Evolutionary conservation across 139 green algal species (phyloP).

Genomic region (Eudorina sp.): DNA sequence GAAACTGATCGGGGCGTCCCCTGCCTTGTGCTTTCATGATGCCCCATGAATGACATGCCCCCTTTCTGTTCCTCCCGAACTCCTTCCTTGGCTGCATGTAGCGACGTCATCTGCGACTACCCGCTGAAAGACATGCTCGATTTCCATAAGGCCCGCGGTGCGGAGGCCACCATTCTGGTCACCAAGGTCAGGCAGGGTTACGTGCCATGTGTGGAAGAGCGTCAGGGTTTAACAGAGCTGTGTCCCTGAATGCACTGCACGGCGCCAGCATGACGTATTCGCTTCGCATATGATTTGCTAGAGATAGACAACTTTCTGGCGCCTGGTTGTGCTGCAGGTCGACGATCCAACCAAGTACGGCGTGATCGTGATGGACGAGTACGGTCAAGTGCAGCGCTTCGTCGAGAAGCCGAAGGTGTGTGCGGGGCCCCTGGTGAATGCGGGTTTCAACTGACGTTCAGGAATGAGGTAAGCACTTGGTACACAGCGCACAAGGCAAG

Average conservation of each 20-base stretch:
- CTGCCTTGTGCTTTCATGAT: too few relatives aligned
- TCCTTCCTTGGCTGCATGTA: slow-evolving; percentile 51
- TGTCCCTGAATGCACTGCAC: too few relatives aligned
- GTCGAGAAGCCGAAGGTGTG: slow-evolving; percentile 49
- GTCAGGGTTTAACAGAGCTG: neutral
- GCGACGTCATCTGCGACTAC: slow-evolving; percentile 98
- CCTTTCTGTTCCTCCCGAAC: neutral
- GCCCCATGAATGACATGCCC: neutral
- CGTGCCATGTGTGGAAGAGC: neutral
- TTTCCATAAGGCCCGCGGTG: slow-evolving; percentile 84
- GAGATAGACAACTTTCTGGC: too few relatives aligned
- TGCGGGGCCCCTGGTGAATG: too few relatives aligned
- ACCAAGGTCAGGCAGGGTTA: slow-evolving; percentile 90
- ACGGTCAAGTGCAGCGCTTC: slow-evolving; percentile 91
- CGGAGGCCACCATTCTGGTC: slow-evolving; percentile 96
- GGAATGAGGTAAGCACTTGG: too few relatives aligned
- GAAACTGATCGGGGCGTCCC: too few relatives aligned
- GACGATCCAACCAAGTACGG: slow-evolving; percentile 97
- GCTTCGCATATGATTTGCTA: too few relatives aligned
- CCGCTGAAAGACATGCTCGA: slow-evolving; percentile 90
- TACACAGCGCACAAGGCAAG: too few relatives aligned
- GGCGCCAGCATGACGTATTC: too few relatives aligned
- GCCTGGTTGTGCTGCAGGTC: slow-evolving; percentile 62
- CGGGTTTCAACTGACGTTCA: too few relatives aligned
- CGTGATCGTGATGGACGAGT: slow-evolving; percentile 94